Evolutionary conservation across 257 asterid genomes (phyloP).

Genomic region (Jacaranda mimosifolia): DNA sequence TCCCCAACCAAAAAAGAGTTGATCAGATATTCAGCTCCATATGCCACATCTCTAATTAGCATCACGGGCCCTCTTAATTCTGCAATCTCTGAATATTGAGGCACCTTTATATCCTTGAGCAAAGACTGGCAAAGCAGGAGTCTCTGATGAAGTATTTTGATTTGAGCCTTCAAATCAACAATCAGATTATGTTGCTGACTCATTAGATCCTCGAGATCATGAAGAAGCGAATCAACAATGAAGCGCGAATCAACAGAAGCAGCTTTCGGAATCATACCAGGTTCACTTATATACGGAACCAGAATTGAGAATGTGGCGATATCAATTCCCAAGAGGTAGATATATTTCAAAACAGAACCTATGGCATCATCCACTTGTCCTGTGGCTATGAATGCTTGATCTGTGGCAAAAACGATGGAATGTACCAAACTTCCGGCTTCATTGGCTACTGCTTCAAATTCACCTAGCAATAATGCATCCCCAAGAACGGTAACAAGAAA

Average conservation of each 20-base stretch:
- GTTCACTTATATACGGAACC: neutral
- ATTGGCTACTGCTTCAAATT: too few relatives aligned
- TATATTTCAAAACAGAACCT: neutral
- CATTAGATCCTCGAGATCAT: constrained; percentile 1
- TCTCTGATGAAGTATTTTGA: neutral
- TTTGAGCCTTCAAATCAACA: neutral
- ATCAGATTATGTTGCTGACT: neutral
- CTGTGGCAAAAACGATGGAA: neutral
- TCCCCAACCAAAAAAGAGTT: constrained; percentile 26
- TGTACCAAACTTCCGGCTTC: constrained; percentile 7
- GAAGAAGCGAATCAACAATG: constrained; percentile 10
- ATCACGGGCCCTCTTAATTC: constrained; percentile 11
- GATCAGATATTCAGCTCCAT: constrained; percentile 42
- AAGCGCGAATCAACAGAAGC: constrained; percentile 2
- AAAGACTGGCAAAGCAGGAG: neutral
- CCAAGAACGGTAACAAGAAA: too few relatives aligned
- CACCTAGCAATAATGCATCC: too few relatives aligned
- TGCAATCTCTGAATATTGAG: neutral
- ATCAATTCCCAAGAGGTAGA: neutral
- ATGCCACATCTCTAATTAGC: constrained; percentile 28
- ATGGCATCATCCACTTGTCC: neutral
- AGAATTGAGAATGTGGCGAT: neutral
- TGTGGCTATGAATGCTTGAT: too few relatives aligned
- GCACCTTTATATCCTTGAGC: constrained; percentile 3
- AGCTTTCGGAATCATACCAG: neutral